Base-by-base conservation (phyloP, 1,284 basidiomycete genomes). In the Puccinia hordei region DNA sequence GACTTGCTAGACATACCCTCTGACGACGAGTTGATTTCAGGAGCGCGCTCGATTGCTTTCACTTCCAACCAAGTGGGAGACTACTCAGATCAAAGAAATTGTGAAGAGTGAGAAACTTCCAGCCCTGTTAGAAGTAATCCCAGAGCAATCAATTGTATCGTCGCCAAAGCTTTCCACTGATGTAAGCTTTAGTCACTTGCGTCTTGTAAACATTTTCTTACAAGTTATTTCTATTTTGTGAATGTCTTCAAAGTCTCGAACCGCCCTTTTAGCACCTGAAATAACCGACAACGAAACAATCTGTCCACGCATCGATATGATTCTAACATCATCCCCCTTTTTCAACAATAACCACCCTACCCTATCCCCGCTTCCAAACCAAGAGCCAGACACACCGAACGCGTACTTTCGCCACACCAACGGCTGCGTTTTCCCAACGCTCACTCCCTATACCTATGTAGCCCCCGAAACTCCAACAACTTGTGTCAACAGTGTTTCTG, bases 231-330 rank as follows among this genome's bases (percentile, higher is more conserved):
- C n/a, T 41, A 41, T 41, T 41, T 41, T 41, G 38, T 41, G n/a
- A n/a, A 41, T 61, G n/a, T 27, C 13, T 2, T 12, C 30, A 61
- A 24, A 61, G 57, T 61, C 57, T 33, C 57, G 17, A 12, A 33
- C 57, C 1, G 57, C 27, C 30, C 57, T 61, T 27, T 35, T 33
- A 12, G 27, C 12, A 2, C 12, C 30, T 12, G 57, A 61, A 35
- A 12, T 30, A 17, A 10, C 57, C 57, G 6, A 57, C 55, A 61
- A 35, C 12, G 27, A 30, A 35, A 10, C 57, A 13, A 33, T 33
- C 6, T 61, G 57, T 61, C 57, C 57, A 1, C 57, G 57, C 12
- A 61, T 61, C 57, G 57, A 61, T 30, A 61, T 61, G 57, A 30
- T 61, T 9, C 57, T 61, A 9, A 61, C 57, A 13, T 33, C 57